Conservation (phyloP, 805 yeast species). For the Candida argentea region DNA sequence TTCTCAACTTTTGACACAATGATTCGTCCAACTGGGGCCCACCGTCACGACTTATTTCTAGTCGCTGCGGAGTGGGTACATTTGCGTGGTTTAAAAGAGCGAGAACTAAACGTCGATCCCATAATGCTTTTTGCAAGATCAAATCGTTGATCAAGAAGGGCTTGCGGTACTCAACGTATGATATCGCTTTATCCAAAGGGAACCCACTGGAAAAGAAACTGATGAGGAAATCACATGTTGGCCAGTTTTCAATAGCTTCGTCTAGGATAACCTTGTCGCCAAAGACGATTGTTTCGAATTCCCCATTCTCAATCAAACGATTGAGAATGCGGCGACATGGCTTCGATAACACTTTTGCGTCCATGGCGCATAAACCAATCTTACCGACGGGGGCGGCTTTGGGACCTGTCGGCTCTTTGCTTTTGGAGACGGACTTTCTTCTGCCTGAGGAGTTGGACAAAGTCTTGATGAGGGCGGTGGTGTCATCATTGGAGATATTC, state of each 20-base stretch:
- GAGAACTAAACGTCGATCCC: conserved; percentile 93
- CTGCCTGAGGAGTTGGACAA: conserved; percentile 25
- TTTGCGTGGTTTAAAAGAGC: conserved; percentile 63
- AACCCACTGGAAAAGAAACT: conserved; percentile 94
- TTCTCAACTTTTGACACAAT: conserved; percentile 38
- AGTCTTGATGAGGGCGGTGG: conserved; percentile 18
- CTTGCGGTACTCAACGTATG: conserved; percentile 77
- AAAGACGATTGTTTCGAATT: conserved; percentile 91
- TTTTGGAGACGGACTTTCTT: conserved; percentile 21
- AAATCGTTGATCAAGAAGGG: conserved; percentile 87
- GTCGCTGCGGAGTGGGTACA: conserved; percentile 85
- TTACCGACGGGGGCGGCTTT: conserved; percentile 71
- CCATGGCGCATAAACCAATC: conserved; percentile 99
- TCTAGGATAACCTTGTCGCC: conserved; percentile 96
- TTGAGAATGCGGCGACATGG: conserved; percentile 90
- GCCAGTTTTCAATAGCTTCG: conserved; percentile 95
- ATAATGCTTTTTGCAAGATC: conserved; percentile 82
- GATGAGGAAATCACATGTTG: conserved; percentile 91
- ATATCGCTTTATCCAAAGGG: conserved; percentile 91
- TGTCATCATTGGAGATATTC: neutral
- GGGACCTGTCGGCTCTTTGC: conserved; percentile 33
- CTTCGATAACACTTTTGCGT: conserved; percentile 87
- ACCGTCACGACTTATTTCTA: conserved; percentile 91
- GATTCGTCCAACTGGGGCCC: conserved; percentile 75
- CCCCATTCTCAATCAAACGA: conserved; percentile 83